These are phyloP conservation scores for Aureobasidium pullulans DNA, from an alignment of 2,329 filamentous ascomycete genomes.

Conservation along the genomic window DNA sequence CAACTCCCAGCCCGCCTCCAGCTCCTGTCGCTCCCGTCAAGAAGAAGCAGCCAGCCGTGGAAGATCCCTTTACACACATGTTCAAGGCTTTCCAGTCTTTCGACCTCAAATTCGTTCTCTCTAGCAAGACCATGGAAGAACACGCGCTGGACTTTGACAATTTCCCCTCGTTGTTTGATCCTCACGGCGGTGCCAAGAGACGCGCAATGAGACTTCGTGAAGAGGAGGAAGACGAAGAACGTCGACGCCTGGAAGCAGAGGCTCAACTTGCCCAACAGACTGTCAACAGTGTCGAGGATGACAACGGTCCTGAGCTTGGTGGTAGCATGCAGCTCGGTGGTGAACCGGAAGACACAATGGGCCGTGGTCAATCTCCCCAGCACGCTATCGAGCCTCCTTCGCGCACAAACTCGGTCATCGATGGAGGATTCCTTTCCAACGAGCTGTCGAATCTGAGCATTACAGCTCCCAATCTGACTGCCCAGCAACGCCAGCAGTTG, in stretches of 20 bases:
- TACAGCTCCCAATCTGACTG: constrained; percentile 67
- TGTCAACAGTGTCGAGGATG: constrained; percentile 41
- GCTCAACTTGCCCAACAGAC: constrained; percentile 43
- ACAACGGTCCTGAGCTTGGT: constrained; percentile 67
- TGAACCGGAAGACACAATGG: constrained; percentile 71
- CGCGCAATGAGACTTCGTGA: constrained; percentile 63
- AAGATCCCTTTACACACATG: constrained; percentile 26
- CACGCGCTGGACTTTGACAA: constrained; percentile 46
- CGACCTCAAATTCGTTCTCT: constrained; percentile 49
- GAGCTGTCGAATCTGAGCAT: constrained; percentile 36
- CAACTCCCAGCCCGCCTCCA: background rate
- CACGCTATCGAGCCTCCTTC: constrained; percentile 67
- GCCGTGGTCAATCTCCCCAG: constrained; percentile 53
- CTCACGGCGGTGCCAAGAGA: constrained; percentile 72
- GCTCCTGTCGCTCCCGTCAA: background rate
- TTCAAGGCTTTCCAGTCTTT: constrained; percentile 33
- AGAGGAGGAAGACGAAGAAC: constrained; percentile 49
- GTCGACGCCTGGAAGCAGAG: constrained; percentile 47
- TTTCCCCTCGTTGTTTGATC: constrained; percentile 75
- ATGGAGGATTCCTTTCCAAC: constrained; percentile 28
- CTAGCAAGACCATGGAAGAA: constrained; percentile 35
- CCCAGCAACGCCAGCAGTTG: constrained; percentile 66
- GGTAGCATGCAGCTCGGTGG: constrained; percentile 85
- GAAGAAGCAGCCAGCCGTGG: constrained; percentile 3
- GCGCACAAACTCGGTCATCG: constrained; percentile 38